A percentile compares a stretch with the other conserved stretches of the same genome.
Conservation (phyloP, 2,329 filamentous ascomycete species). For the Cryphonectria radicalis region DNA sequence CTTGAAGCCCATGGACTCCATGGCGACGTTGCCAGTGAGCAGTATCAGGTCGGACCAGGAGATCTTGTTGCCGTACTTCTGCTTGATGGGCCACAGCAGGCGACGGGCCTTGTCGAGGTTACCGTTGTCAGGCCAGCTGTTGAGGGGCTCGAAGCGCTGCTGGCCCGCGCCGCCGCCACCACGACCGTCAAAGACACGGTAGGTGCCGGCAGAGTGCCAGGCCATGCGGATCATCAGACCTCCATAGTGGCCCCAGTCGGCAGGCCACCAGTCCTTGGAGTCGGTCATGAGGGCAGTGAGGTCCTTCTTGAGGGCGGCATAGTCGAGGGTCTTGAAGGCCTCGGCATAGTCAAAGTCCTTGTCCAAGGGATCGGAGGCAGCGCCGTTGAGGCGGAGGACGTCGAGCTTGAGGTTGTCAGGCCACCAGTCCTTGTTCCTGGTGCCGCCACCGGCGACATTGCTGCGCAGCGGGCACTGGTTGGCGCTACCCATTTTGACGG, state of each 20-base stretch:
- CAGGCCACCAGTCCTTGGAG: conserved; percentile 81
- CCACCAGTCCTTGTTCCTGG: conserved; percentile 75
- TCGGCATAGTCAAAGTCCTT: conserved; percentile 72
- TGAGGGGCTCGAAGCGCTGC: conserved; percentile 73
- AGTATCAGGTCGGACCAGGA: conserved; percentile 75
- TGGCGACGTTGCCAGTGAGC: conserved; percentile 72
- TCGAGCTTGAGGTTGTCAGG: conserved; percentile 69
- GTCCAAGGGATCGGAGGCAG: conserved; percentile 65
- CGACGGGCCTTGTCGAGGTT: conserved; percentile 77
- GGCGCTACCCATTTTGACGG: conserved; percentile 25
- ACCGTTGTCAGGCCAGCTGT: conserved; percentile 75
- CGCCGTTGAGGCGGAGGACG: conserved; percentile 73
- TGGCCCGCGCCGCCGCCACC: conserved; percentile 75
- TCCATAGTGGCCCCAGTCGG: conserved; percentile 81
- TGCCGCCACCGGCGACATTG: conserved; percentile 65
- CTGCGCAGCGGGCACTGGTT: conserved; percentile 29
- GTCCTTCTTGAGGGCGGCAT: conserved; percentile 74
- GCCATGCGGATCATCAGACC: conserved; percentile 81
- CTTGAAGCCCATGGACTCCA: conserved; percentile 74
- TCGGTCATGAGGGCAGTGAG: conserved; percentile 73
- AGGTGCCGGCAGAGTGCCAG: conserved; percentile 81
- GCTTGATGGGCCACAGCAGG: conserved; percentile 77
- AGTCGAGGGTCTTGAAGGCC: conserved; percentile 75
- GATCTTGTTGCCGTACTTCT: conserved; percentile 79
- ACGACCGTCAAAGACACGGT: conserved; percentile 75